Evolutionary conservation across 805 yeast genomes (phyloP).

Genomic region (Sugiyamaella floridensis): DNA sequence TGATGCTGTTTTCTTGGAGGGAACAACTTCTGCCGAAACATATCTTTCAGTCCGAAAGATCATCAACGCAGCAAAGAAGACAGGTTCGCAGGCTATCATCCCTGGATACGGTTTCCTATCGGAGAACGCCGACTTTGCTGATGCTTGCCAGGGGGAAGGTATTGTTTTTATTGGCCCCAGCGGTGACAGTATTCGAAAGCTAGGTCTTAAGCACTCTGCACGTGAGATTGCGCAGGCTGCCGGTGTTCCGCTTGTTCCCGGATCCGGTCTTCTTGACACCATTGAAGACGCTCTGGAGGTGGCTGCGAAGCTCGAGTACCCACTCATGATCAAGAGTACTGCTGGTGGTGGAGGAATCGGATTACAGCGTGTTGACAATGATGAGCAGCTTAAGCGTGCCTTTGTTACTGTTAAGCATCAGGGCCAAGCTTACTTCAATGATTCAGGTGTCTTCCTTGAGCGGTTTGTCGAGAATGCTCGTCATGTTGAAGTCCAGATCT

Average conservation of each 20-base stretch:
- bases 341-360: constrained; percentile 99
- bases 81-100: constrained; percentile 89
- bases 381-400: constrained; percentile 71
- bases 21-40: constrained; percentile 83
- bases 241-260: constrained; percentile 97
- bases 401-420: constrained; percentile 90
- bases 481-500: constrained; percentile 93
- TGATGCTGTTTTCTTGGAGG: constrained; percentile 69
- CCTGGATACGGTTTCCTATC: constrained; percentile 97
- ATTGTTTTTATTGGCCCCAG: constrained; percentile 95
- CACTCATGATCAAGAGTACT: constrained; percentile 93
- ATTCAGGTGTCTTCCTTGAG: constrained; percentile 91
- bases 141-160: constrained; percentile 73
- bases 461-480: constrained; percentile 91
- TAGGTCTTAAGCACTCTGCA: constrained; percentile 95
- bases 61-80: constrained; percentile 71
- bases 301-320: constrained; percentile 71
- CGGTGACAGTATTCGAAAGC: constrained; percentile 82
- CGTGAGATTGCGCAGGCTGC: constrained; percentile 87
- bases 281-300: constrained; percentile 68
- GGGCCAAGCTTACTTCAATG: constrained; percentile 89
- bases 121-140: constrained; percentile 94
- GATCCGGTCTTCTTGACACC: constrained; percentile 71
- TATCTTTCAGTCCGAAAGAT: constrained; percentile 82
- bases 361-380: constrained; percentile 82